Conservation (phyloP, 352 stramenopile species). For the Phytopythium montanum region DNA sequence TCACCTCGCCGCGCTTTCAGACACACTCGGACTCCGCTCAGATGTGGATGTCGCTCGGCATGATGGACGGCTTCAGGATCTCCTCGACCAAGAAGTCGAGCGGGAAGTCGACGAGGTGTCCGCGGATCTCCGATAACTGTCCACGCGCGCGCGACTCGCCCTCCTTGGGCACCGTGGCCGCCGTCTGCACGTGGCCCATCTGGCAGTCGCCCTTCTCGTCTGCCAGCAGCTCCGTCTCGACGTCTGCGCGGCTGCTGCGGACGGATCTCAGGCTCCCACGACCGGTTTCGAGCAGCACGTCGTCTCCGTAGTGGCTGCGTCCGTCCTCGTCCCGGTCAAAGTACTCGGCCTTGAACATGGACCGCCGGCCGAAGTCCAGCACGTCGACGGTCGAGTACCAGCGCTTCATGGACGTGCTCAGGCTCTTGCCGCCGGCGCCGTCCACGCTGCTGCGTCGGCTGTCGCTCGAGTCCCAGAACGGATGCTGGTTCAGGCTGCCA, state of each 20-base stretch:
- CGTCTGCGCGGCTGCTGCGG: slow-evolving; percentile 29
- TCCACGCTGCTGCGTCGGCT: slow-evolving; percentile 33
- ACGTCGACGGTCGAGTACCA: slow-evolving; percentile 74
- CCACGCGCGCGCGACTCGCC: slow-evolving; percentile 64
- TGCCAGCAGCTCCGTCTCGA: slow-evolving; percentile 21
- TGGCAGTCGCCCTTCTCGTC: slow-evolving; percentile 71
- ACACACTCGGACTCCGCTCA: slow-evolving; percentile 28
- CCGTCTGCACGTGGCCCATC: slow-evolving; percentile 81
- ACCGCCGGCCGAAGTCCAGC: slow-evolving; percentile 68
- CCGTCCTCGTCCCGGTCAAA: slow-evolving; percentile 56
- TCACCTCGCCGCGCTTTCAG: not conserved
- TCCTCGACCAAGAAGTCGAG: slow-evolving; percentile 83
- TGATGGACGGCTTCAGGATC: slow-evolving; percentile 78
- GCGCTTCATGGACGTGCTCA: slow-evolving; percentile 61
- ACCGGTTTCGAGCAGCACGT: slow-evolving; percentile 56
- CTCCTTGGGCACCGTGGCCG: slow-evolving; percentile 76
- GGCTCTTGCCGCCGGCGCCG: slow-evolving; percentile 36
- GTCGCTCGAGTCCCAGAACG: slow-evolving; percentile 34
- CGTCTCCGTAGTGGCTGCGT: slow-evolving; percentile 37
- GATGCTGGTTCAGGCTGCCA: slow-evolving; percentile 3
- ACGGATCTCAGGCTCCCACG: slow-evolving; percentile 30
- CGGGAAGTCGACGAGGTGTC: slow-evolving; percentile 84
- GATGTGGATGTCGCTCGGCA: slow-evolving; percentile 84
- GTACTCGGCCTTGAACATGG: slow-evolving; percentile 75
- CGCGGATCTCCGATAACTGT: slow-evolving; percentile 78